Evolutionary conservation across 2,329 filamentous ascomycete species (phyloP).

Genomic region (Nemania sp.): DNA sequence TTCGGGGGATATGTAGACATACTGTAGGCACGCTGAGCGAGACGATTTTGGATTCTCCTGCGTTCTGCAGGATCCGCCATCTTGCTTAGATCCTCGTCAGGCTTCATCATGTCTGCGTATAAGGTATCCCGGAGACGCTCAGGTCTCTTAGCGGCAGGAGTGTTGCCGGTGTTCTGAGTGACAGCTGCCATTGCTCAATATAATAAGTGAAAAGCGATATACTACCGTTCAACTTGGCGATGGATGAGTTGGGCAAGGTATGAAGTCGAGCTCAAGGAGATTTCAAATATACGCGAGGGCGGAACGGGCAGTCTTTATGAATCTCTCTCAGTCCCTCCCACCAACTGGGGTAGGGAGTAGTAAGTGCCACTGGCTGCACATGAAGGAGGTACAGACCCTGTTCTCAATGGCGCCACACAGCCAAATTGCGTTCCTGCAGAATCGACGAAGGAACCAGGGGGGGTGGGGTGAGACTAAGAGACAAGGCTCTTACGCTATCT

Average conservation of each 20-base stretch:
- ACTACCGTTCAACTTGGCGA: slow-evolving; percentile 29
- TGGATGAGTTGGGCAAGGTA: slow-evolving; percentile 24
- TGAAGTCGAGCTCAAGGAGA: slow-evolving; percentile 33
- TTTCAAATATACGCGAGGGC: slow-evolving; percentile 33
- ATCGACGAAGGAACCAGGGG: slow-evolving; percentile 8
- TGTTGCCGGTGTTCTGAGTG: slow-evolving; percentile 33
- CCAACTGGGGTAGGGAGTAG: slow-evolving; percentile 33
- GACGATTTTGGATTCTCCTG: slow-evolving; percentile 43
- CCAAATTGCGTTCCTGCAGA: slow-evolving; percentile 41
- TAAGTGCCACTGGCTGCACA: slow-evolving; percentile 25
- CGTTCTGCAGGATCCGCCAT: slow-evolving; percentile 43
- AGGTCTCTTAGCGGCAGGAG: slow-evolving; percentile 38
- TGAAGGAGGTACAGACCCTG: slow-evolving; percentile 32
- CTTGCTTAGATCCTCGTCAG: slow-evolving; percentile 44
- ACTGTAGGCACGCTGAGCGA: slow-evolving; percentile 44
- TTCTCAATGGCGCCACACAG: slow-evolving; percentile 33
- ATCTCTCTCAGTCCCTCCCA: slow-evolving; percentile 21
- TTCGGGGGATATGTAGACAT: slow-evolving; percentile 20
- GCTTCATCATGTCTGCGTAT: slow-evolving; percentile 46
- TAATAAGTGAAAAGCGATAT: slow-evolving; percentile 29
- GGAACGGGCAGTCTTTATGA: slow-evolving; percentile 36
- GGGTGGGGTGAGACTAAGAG: slow-evolving; percentile 33
- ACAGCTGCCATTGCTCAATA: slow-evolving; percentile 38
- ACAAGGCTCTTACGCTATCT: slow-evolving; percentile 29
- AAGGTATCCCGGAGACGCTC: slow-evolving; percentile 43